These are phyloP conservation scores for Penicillium paxilli DNA, from an alignment of 495 filamentous ascomycete genomes.

Conservation along the genomic window DNA sequence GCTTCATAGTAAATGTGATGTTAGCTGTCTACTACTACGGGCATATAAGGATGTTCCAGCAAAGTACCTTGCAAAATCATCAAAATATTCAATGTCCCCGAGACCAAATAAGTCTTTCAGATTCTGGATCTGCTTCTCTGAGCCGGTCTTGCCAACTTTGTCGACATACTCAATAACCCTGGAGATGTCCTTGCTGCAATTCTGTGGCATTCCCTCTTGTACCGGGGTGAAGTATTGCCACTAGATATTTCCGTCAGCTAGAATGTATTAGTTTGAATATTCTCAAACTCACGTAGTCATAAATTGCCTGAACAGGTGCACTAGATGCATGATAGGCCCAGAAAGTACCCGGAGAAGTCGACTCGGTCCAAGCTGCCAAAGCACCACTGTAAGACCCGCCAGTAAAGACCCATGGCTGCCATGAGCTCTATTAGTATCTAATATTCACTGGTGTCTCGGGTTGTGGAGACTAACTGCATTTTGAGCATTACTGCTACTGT, in stretches of 20 bases:
- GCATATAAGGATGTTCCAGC: background rate
- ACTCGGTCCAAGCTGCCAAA: constrained; percentile 62
- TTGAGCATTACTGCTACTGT: constrained; percentile 50
- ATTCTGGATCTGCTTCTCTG: constrained; percentile 38
- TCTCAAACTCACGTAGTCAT: constrained; percentile 45
- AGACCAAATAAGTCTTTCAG: constrained; percentile 63
- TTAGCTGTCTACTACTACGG: constrained; percentile 4
- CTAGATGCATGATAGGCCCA: constrained; percentile 68
- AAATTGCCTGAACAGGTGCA: constrained; percentile 62
- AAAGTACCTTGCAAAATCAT: constrained; percentile 58
- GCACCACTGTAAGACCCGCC: constrained; percentile 69
- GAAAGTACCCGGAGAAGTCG: constrained; percentile 59
- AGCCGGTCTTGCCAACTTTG: constrained; percentile 40
- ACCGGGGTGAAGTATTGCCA: constrained; percentile 70
- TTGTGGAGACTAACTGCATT: constrained; percentile 42
- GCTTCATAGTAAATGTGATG: constrained; percentile 21
- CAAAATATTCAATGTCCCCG: constrained; percentile 50
- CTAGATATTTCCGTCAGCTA: constrained; percentile 2
- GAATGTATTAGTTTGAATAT: background rate
- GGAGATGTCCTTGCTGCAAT: constrained; percentile 60
- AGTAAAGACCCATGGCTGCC: constrained; percentile 59
- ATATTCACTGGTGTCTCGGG: background rate
- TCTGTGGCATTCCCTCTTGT: constrained; percentile 59
- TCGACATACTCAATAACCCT: constrained; percentile 61
- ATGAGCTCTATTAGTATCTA: background rate